Evolutionary conservation across 257 asterid species (phyloP).

Genomic region (Solanum chiquidenum): DNA sequence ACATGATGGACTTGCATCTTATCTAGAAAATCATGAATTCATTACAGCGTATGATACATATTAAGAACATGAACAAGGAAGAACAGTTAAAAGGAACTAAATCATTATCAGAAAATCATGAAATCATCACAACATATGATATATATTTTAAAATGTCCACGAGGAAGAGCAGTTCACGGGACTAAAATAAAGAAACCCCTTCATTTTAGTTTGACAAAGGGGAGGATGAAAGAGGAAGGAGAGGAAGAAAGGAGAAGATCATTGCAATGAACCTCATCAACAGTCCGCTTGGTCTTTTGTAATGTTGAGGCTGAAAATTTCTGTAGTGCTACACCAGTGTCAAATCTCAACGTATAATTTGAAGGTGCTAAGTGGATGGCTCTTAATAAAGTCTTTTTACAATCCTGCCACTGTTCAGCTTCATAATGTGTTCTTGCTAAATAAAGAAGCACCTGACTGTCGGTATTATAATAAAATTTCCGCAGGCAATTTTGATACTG

Average conservation of each 20-base stretch:
- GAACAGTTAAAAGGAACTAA: background rate
- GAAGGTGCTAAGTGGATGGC: conserved; percentile 98
- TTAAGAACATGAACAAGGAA: background rate
- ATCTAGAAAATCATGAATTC: background rate
- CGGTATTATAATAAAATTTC: conserved; percentile 78
- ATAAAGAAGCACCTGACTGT: conserved; percentile 92
- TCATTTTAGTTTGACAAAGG: background rate
- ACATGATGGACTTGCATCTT: background rate
- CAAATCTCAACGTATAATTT: conserved; percentile 82
- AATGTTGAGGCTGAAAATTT: conserved; percentile 96
- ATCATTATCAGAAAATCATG: background rate
- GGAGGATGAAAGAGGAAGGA: background rate
- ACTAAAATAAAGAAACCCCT: background rate
- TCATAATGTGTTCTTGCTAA: conserved; percentile 97
- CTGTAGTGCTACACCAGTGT: conserved; percentile 86
- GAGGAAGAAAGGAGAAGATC: conserved; percentile 1
- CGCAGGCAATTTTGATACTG: conserved; percentile 96
- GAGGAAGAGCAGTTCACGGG: background rate
- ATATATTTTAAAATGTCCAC: background rate
- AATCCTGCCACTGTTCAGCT: conserved; percentile 99
- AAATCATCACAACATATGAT: background rate
- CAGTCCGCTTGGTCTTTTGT: conserved; percentile 83
- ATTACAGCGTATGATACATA: background rate
- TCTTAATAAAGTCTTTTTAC: conserved; percentile 82
- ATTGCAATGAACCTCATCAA: conserved; percentile 59